These are phyloP conservation scores for Pichia deserticola DNA, from an alignment of 805 yeast genomes.

Conservation along the genomic window DNA sequence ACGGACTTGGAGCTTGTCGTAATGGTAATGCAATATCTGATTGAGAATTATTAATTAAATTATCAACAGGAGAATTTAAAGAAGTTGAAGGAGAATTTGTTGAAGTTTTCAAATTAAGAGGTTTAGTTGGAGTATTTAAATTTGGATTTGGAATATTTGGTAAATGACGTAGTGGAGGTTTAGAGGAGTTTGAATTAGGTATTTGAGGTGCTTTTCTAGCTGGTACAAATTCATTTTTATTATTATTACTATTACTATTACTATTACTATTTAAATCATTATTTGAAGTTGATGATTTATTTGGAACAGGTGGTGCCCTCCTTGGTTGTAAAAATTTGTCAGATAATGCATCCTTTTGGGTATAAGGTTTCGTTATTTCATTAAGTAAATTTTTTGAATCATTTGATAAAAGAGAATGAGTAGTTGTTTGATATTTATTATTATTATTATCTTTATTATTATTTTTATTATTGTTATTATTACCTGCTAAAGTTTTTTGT, in stretches of 20 bases:
- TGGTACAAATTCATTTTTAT: constrained; percentile 25
- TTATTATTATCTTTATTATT: neutral
- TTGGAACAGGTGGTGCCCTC: constrained; percentile 30
- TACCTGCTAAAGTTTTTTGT: neutral
- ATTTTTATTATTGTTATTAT: neutral
- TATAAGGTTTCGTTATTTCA: constrained; percentile 29
- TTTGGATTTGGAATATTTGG: neutral
- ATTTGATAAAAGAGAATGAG: neutral
- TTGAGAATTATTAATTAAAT: neutral
- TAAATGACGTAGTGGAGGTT: constrained; percentile 4
- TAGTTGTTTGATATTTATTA: neutral
- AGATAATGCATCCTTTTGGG: constrained; percentile 4
- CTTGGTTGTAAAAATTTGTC: constrained; percentile 27
- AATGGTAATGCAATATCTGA: constrained; percentile 2
- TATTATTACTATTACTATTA: neutral
- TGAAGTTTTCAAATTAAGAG: neutral
- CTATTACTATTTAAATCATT: neutral
- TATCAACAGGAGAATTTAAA: neutral
- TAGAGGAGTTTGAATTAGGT: constrained; percentile 5
- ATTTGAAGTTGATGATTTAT: neutral
- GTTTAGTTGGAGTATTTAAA: neutral
- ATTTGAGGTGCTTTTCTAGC: constrained; percentile 32
- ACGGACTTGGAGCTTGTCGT: constrained; percentile 16
- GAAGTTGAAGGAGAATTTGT: neutral
- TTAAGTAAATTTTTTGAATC: constrained; percentile 13